Base-by-base conservation (phyloP, 305 asterid genomes). In the Fraxinus floribunda region DNA sequence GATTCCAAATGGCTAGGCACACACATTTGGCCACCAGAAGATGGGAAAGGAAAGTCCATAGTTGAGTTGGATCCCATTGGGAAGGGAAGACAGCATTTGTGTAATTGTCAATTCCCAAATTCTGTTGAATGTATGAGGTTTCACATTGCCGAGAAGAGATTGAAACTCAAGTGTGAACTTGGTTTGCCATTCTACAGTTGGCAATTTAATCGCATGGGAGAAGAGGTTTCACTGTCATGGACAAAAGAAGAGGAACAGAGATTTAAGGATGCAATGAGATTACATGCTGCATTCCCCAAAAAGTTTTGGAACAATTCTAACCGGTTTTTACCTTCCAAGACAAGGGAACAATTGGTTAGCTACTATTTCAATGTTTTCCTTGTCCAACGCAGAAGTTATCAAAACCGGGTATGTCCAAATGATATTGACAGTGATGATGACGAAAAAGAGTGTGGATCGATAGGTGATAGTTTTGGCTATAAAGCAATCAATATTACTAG, bases 211-310 rank as follows among this genome's bases (percentile, higher is more conserved):
- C 89, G 79, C 76, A 95, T 92, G 99, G 98, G 99, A 3, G 99
- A 95, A 90, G 98, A 95, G 88, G 94, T 92, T 84, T 94, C 97
- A 0, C 92, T 94, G 78, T 94, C 94, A 57, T 95, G 99, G 99
- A 91, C 92, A 3, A 80, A 77, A 57, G 91, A 91, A 68, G 97
- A 94, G 87, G 98, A 91, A 80, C 79, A 79, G 6, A 83, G 36
- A 60, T 95, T 94, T 89, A 93, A 91, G 87, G 88, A 83, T 76
- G 82, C 85, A 84, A 81, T 93, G 76, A 88, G 82, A 83, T 75
- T 81, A 35, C 29, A 79, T 1, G 77, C 84, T 80, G 80, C 86
- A 3, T 78, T 84, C 66, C 79, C 83, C 5, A 89, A 89, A 77
- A 86, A 82, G 79, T 90, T 91, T 75, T 88, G 95, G 95, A 88